Base-by-base conservation (phyloP, 2,329 filamentous ascomycete genomes). In the Aspergillus udagawae region DNA sequence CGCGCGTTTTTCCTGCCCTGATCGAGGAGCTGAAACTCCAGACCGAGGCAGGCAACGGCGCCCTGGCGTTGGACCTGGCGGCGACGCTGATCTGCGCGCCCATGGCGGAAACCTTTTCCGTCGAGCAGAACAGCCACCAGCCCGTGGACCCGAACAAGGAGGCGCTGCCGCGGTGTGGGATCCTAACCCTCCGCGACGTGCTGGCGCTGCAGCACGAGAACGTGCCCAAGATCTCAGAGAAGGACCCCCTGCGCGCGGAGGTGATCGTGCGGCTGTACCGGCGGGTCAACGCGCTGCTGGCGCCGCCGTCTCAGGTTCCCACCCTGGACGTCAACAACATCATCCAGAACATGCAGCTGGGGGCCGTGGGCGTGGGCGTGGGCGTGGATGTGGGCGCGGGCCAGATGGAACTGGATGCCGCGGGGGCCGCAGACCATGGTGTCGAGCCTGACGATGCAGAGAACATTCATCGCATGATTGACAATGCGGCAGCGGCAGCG, bases 231-330 rank as follows among this genome's bases (percentile, higher is more conserved):
- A 60, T 75, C 14, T 72, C 75, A 3, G 75, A 78, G 55, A 76
- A 73, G 52, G 76, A 79, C n/a, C 71, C 75, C 1, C 60, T 78
- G 1, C 73, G 71, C 28, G 77, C 77, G 1, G 74, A 78, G 58
- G 65, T 77, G 1, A 64, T 79, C 25, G 77, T 80, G 12, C 77
- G 78, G 1, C 67, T 81, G 20, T 70, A 74, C 56, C 73, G 78
- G 8, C 76, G 77, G 21, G 75, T 80, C 4, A 75, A 78, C 47
- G 62, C 72, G 1, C 70, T 79, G 23, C 66, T 70, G 20, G 67
- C 73, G 1, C 68, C 73, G 5, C 71, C 75, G 1, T 69, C 75
- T 3, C 71, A 75, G 48, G 71, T 76, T 6, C 64, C 70, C 3
- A 77, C 73, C 53, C 71, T 78, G 25, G 76, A 76, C 59, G 72